phyloP scores from a whole-genome alignment of 139 green algal species.

The Chlorella vulgaris region DNA sequence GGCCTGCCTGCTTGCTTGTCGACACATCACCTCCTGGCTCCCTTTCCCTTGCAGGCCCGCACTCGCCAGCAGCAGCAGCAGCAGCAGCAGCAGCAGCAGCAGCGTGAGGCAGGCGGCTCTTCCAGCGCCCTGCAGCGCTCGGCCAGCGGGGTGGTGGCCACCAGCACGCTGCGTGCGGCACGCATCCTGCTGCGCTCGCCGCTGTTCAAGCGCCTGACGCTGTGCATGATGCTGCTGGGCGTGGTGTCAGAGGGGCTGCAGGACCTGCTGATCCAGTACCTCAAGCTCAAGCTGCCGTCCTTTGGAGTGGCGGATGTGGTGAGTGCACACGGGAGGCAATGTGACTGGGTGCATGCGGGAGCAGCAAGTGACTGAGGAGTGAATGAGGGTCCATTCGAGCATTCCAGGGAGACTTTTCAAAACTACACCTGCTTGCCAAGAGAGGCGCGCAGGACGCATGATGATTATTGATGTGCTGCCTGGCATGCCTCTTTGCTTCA shows the following conservation, averaged over 20 bases:
- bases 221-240: conserved; percentile 57
- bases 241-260: conserved; percentile 62
- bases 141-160: too few species aligned
- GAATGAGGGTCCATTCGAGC: too few species aligned
- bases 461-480: too few species aligned
- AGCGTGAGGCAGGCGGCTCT: neutral
- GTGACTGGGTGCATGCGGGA: neutral
- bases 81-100: conserved; percentile 1
- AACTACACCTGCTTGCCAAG: too few species aligned
- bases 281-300: conserved; percentile 76
- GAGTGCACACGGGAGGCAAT: neutral
- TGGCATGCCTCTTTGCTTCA: too few species aligned
- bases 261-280: conserved; percentile 82
- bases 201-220: conserved; percentile 61
- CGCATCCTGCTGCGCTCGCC: conserved; percentile 57
- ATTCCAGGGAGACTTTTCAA: too few species aligned
- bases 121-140: neutral
- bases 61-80: neutral
- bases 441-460: too few species aligned
- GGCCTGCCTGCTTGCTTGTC: neutral
- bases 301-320: conserved; percentile 74
- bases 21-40: neutral
- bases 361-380: too few species aligned
- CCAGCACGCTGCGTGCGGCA: conserved; percentile 22
- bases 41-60: neutral